phyloP scores from a whole-genome alignment of 345 rosid species.

The Fremontodendron californicum region DNA sequence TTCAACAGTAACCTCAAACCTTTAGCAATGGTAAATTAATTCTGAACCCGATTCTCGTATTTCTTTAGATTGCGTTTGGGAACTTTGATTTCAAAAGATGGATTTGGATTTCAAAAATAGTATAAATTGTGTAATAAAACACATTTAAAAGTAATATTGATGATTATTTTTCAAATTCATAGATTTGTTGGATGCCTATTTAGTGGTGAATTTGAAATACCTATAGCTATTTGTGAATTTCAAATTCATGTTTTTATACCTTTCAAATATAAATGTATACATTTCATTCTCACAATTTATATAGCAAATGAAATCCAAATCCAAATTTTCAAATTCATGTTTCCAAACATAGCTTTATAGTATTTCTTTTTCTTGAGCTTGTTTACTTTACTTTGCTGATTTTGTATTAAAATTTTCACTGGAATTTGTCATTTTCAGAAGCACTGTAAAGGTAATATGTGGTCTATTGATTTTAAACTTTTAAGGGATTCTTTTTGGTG shows the following conservation, averaged over 20 bases:
- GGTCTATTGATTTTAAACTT: background rate
- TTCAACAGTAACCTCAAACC: background rate
- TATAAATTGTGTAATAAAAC: no score
- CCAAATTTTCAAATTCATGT: background rate
- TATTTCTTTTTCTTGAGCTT: background rate
- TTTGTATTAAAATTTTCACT: background rate
- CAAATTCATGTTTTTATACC: no score
- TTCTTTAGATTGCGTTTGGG: background rate
- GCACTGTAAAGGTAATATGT: background rate
- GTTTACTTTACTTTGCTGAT: background rate
- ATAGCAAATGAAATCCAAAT: no score
- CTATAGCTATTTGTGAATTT: no score
- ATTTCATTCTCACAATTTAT: no score
- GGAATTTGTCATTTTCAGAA: background rate
- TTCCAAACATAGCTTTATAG: no score
- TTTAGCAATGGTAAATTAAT: slow-evolving; percentile 8
- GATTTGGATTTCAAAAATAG: background rate
- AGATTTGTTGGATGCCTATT: no score
- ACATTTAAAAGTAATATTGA: no score
- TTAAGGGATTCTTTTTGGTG: background rate
- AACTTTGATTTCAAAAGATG: background rate
- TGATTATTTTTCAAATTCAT: no score
- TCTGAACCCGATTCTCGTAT: background rate
- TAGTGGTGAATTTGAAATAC: no score
- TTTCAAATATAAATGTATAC: no score